phyloP scores from a whole-genome alignment of 2,329 filamentous ascomycete genomes.

The Epicoccum sorghinum region DNA sequence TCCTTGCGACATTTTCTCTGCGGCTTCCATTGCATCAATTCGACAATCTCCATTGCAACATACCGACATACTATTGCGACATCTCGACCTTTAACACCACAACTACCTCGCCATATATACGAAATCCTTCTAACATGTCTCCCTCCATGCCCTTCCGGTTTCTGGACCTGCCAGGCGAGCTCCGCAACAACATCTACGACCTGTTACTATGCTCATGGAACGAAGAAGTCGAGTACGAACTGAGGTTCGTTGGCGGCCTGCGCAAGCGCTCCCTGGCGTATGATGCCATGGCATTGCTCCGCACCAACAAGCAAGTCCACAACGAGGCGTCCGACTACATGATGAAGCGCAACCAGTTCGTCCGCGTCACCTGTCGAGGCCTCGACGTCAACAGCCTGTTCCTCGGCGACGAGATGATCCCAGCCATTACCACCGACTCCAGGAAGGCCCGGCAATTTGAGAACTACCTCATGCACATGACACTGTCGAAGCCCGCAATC shows the following conservation, averaged over 20 bases:
- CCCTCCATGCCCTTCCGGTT: conserved; percentile 30
- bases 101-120: neutral
- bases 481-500: conserved; percentile 29
- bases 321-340: conserved; percentile 36
- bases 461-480: conserved; percentile 37
- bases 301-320: conserved; percentile 36
- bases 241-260: conserved; percentile 21
- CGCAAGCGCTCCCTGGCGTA: conserved; percentile 27
- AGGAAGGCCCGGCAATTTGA: conserved; percentile 25
- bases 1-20: neutral
- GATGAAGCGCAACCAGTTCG: conserved; percentile 36
- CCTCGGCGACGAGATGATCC: conserved; percentile 25
- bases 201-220: conserved; percentile 36
- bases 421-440: conserved; percentile 25
- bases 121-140: conserved; percentile 16
- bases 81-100: too few species aligned
- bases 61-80: neutral
- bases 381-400: conserved; percentile 28
- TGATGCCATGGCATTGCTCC: conserved; percentile 28
- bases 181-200: conserved; percentile 35
- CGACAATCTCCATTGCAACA: conserved; percentile 10
- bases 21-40: neutral
- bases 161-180: conserved; percentile 34
- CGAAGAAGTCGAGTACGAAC: conserved; percentile 24
- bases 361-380: conserved; percentile 34